Evolutionary conservation across 768 basidiomycete genomes (phyloP), one percentile per base, ranked within the genome.

Genomic region (Leccinum aurantiacum): DNA sequence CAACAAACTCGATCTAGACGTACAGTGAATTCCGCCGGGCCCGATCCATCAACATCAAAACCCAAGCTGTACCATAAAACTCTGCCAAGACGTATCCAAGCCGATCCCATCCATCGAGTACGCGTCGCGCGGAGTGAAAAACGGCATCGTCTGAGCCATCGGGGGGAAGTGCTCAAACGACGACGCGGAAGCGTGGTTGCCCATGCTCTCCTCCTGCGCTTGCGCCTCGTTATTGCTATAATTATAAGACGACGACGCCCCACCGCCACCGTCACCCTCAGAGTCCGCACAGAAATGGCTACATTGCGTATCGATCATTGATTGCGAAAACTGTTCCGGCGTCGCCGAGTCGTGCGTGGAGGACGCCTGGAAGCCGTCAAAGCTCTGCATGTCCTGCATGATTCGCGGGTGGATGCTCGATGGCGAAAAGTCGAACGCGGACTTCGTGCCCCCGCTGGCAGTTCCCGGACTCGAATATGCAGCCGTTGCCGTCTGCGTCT

Each of bases 41-140:
- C n/a, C n/a, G 1, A 44, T 44, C 4, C n/a, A n/a, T 29, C 6
- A 8, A 31, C 8, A 48, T 71, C 59, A 78, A 60, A 80, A 81
- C 3, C 88, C 88, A 48, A 90, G 76, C 63, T 89, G 88, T 68
- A 88, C 85, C 48, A 87, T 82, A 48, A 90, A 85, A 61, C 78
- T 81, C 67, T 84, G 82, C 87, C 87, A 90, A 1, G 84, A 81
- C 17, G 85, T 74, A 66, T 89, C 85, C 56, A 88, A 64, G 31
- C 78, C 75, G 1, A 78, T 77, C 14, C 76, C 65, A 44, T 65
- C 65, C 8, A 25, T 7, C 14, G 57, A 35, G 11, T 46, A 58
- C 50, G 56, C 54, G 46, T 48, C 64, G 22, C 62, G 47, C 3
- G 29, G 29, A n/a, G 41, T 44, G 4, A 44, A 44, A n/a, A 44